phyloP scores from a whole-genome alignment of 75 land plant genomes.

The Pinus taeda region DNA sequence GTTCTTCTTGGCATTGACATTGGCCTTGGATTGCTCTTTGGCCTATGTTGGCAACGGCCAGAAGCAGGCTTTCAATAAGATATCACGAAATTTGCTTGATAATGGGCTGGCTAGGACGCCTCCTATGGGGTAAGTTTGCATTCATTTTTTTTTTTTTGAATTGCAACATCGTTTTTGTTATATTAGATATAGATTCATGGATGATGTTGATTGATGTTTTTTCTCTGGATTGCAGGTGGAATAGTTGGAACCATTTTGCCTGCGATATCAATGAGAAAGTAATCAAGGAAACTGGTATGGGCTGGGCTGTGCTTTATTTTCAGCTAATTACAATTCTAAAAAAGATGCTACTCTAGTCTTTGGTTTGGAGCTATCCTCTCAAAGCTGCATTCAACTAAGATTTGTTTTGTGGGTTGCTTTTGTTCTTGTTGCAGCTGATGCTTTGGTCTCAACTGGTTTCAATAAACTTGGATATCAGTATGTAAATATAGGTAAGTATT shows the following conservation, averaged over 20 bases:
- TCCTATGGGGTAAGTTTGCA: constrained; percentile 66
- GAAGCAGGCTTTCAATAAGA: not conserved
- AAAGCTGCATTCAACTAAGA: too few species aligned
- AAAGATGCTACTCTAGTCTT: not conserved
- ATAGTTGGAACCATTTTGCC: constrained; percentile 21
- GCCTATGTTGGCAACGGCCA: too few species aligned
- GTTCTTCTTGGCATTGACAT: too few species aligned
- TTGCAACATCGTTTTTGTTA: too few species aligned
- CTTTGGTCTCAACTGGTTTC: constrained; percentile 10
- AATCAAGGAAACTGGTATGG: constrained; percentile 17
- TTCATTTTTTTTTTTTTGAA: not conserved
- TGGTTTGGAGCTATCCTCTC: too few species aligned
- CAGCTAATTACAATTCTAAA: too few species aligned
- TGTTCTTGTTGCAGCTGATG: not conserved
- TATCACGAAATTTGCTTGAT: constrained; percentile 23
- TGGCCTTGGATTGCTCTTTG: too few species aligned
- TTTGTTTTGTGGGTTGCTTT: not conserved
- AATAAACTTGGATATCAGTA: constrained; percentile 9
- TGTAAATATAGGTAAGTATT: constrained; percentile 11
- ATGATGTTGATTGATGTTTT: too few species aligned
- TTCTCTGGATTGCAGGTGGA: constrained; percentile 6
- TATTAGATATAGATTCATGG: too few species aligned
- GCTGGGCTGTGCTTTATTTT: not conserved
- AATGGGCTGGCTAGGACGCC: constrained; percentile 71
- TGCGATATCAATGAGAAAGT: constrained; percentile 9